Evolutionary conservation across 352 stramenopile species (phyloP), one percentile per base, ranked within the genome.

Genomic region (Phytophthora fragariaefolia): DNA sequence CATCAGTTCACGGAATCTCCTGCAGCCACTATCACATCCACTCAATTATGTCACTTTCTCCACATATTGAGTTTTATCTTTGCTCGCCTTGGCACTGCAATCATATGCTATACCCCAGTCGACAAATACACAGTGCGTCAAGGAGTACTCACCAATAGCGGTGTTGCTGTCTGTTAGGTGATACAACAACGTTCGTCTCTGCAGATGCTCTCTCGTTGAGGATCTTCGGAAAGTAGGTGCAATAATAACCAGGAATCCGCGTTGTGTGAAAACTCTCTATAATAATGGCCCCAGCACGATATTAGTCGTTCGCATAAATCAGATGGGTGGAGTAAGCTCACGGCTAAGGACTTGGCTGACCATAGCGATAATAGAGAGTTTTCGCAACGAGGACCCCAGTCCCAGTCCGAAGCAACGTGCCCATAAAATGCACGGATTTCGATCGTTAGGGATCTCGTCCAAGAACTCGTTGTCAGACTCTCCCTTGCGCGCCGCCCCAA

Each of bases 211-310:
- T 51, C 3, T 61, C 61, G n/a, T 70, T 42, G 24, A 79, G 65
- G 49, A 91, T 91, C 46, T 80, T 79, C 9, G 84, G 84, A 59
- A 92, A 91, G 65, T 82, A 92, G 30, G 76, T 86, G 47, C 84
- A 82, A n/a, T n/a, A n/a, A n/a, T n/a, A n/a, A n/a, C n/a, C n/a
- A n/a, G n/a, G n/a, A n/a, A n/a, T n/a, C n/a, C n/a, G n/a, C n/a
- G n/a, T n/a, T n/a, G n/a, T n/a, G n/a, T n/a, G n/a, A n/a, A n/a
- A n/a, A n/a, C n/a, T n/a, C n/a, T n/a, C n/a, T n/a, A n/a, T n/a
- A n/a, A n/a, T n/a, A n/a, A 34, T 85, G 80, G 18, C 81, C 81
- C 0, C 82, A 91, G 57, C 84, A 92, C 42, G 79, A 79, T 8
- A n/a, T n/a, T n/a, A 88, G 58, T 24, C 79, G 69, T 10, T 71